A percentile compares a stretch with the other conserved stretches of the same genome.
Evolutionary conservation across 306 rosid species (phyloP).

Genomic region (Cucumis hystrix): DNA sequence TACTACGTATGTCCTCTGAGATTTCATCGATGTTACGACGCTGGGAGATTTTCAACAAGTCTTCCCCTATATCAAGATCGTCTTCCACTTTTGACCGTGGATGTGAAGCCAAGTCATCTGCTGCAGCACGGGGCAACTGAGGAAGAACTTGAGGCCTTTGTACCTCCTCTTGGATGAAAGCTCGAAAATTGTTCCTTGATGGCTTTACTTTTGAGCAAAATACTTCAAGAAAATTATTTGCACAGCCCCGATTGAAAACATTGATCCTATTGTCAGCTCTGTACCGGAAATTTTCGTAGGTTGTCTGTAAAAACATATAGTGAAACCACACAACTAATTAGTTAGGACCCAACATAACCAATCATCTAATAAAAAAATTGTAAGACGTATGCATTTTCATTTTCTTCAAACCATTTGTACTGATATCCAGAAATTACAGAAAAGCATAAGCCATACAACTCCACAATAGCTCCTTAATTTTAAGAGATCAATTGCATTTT

Average conservation of each 20-base stretch:
- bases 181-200: conserved; percentile 72
- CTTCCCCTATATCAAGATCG: conserved; percentile 83
- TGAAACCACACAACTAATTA: background rate
- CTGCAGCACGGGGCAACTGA: conserved; percentile 25
- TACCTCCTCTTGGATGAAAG: conserved; percentile 53
- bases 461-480: background rate
- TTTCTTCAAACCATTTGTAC: background rate
- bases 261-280: conserved; percentile 68
- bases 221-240: conserved; percentile 66
- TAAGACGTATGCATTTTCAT: background rate
- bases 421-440: background rate
- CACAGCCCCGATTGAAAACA: conserved; percentile 62
- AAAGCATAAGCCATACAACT: background rate
- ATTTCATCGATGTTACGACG: conserved; percentile 74
- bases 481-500: background rate
- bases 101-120: conserved; percentile 44
- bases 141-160: conserved; percentile 34
- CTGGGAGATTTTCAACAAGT: conserved; percentile 83
- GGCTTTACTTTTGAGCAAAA: conserved; percentile 66
- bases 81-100: conserved; percentile 83
- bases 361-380: background rate
- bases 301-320: conserved; percentile 44
- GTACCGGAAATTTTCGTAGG: conserved; percentile 78
- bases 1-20: conserved; percentile 51
- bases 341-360: background rate